Conservation (phyloP, 1,139 yeast species). For the Protomyces gravidus region DNA sequence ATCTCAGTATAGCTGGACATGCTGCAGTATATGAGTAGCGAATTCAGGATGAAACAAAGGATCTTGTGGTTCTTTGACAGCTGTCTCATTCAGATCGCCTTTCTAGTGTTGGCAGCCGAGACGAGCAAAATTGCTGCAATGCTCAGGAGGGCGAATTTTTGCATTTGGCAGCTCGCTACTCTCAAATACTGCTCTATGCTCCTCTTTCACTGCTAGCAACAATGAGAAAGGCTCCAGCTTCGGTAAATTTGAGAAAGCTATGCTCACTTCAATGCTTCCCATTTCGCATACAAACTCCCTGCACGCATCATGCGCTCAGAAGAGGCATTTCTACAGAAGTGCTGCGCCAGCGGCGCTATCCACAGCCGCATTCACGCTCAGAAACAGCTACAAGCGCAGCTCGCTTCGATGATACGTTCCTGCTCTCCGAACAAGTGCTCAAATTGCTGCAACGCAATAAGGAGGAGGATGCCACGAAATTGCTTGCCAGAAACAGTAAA, state of each 20-base stretch:
- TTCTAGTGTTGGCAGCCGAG: no score
- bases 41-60: not conserved
- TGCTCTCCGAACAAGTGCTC: conserved; percentile 9
- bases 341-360: not conserved
- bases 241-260: no score
- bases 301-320: no score
- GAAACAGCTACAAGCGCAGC: not conserved
- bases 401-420: conserved; percentile 9
- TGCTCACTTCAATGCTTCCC: no score
- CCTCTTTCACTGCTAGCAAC: no score
- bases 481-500: conserved; percentile 1
- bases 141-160: no score
- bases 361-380: not conserved
- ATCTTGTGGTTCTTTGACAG: not conserved
- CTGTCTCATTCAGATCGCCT: not conserved
- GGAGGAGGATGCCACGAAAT: not conserved
- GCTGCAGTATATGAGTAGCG: no score
- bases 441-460: not conserved
- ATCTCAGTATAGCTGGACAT: not conserved
- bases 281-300: no score
- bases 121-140: no score
- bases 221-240: no score
- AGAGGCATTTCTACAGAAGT: not conserved
- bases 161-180: no score
- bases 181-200: no score